Base-by-base conservation (phyloP, 257 asterid species). In the Solanum corneliomulleri region DNA sequence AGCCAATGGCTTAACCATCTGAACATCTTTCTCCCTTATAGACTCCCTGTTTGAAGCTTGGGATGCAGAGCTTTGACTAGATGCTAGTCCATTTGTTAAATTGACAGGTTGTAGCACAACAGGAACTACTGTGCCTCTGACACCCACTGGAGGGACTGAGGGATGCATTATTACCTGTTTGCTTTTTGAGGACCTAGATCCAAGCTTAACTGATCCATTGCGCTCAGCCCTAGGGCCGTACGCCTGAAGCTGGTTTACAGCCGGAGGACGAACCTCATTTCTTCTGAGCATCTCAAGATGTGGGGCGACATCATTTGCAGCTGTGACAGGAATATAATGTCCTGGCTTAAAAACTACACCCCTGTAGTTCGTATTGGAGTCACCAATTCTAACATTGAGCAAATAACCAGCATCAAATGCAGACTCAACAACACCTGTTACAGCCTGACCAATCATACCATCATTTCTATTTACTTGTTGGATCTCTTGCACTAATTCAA, bases 311-410 rank as follows among this genome's bases (percentile, higher is more conserved):
- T 96, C 99, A 83, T 95, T 96, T 87, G 93, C 96, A 4, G 93
- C 82, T 35, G 99, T 93, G 87, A 97, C 89, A 11, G 98, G 99
- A 72, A 90, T 89, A 83, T 41, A 92, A 42, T 93, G 93, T 12
- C 99, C 99, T 7, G 99, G 98, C 90, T 95, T 96, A 88, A 97
- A 95, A 87, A 97, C 98, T 9, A 95, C 89, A 6, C 99, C 99
- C 88, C 97, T 92, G 86, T 95, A 87, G 87, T 47, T 94, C 37
- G 92, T 90, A 35, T 88, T 88, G 37, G 97, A 93, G 90, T 93
- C 91, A 29, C 98, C 99, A 37, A 97, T 93, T 88, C 93, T 92
- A 76, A 97, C 96, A 87, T 90, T 86, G 5, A 97, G 94, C 88
- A 97, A 87, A 89, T 92, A 97, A 47, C 99, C 99, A 13, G 96